Base-by-base conservation (phyloP, 192 early-diverging fungal genomes). In the Coemansia sp. region DNA sequence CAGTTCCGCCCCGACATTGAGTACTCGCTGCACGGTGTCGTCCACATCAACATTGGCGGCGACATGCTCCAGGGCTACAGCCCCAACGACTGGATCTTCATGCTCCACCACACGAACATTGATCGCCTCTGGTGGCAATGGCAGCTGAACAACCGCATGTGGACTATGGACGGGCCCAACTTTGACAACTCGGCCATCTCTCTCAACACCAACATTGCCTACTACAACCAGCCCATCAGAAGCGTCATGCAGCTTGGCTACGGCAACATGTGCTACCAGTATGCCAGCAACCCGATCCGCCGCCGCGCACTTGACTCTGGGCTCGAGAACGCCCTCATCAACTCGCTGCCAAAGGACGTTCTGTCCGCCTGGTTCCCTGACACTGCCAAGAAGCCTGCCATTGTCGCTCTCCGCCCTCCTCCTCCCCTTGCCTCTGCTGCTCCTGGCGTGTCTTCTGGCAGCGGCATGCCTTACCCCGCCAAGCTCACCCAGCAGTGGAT, bases 101-200 rank as follows among this genome's bases (percentile, higher is more conserved):
- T 75, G 66, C 73, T 85, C 12, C 83, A 85, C 57, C 83, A 85
- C 53, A 64, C 83, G 52, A 82, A 82, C 62, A 38, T 85, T 21
- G 83, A 85, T 39, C 72, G 73, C 6, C 62, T 85, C 68, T 85
- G 83, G 83, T 71, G 68, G 68, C 76, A 82, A 58, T 85, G 83
- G 83, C 79, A 82, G 72, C 26, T 61, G 62, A 62, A 58, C 66
- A 61, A 59, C 64, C 61, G 62, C 53, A 21, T 69, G 68, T 75
- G 71, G 72, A 65, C 75, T 42, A 77, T 73, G 76, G 70, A 75
- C 41, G 79, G 80, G 11, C 73, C 69, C 66, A 75, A 80, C 81
- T 59, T 14, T 18, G 64, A 75, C 11, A 65, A 65, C 33, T 28
- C 20, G 11, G 31, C 53, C 48, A 69, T 70, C 47, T 31, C 52